These are phyloP conservation scores for Vicia faba DNA, from an alignment of 306 rosid species.

Conservation along the genomic window DNA sequence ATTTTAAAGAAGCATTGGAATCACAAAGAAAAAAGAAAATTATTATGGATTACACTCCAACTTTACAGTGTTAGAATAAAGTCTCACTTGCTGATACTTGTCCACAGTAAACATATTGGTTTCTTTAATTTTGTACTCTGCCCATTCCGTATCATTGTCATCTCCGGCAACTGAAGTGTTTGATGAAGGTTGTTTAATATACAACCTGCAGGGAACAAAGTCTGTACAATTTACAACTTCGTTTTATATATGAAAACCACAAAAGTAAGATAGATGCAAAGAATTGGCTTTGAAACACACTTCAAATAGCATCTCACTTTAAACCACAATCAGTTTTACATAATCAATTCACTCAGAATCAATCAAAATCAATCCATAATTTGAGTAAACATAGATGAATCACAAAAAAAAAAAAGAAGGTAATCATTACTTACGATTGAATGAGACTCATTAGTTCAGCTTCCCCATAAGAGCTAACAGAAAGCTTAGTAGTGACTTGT, in stretches of 20 bases:
- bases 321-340: too few relatives aligned
- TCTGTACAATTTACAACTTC: conserved; percentile 11
- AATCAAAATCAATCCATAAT: too few relatives aligned
- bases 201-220: conserved; percentile 57
- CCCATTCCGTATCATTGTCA: conserved; percentile 72
- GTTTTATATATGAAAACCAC: background rate
- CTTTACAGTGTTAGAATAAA: conserved; percentile 30
- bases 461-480: conserved; percentile 90
- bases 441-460: conserved; percentile 91
- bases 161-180: conserved; percentile 61
- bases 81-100: conserved; percentile 92
- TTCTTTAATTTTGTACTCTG: conserved; percentile 93
- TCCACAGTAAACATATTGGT: conserved; percentile 92
- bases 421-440: conserved; percentile 65
- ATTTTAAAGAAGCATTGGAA: conserved; percentile 59
- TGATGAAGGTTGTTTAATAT: conserved; percentile 76
- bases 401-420: too few relatives aligned
- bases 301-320: background rate
- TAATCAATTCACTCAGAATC: too few relatives aligned
- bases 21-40: background rate
- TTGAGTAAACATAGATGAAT: too few relatives aligned
- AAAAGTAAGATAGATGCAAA: background rate
- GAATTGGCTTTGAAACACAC: background rate
- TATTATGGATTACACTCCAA: conserved; percentile 3
- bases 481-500: conserved; percentile 72